Evolutionary conservation across 2,329 filamentous ascomycete species (phyloP).

Genomic region (Golovinomyces cichoracearum): DNA sequence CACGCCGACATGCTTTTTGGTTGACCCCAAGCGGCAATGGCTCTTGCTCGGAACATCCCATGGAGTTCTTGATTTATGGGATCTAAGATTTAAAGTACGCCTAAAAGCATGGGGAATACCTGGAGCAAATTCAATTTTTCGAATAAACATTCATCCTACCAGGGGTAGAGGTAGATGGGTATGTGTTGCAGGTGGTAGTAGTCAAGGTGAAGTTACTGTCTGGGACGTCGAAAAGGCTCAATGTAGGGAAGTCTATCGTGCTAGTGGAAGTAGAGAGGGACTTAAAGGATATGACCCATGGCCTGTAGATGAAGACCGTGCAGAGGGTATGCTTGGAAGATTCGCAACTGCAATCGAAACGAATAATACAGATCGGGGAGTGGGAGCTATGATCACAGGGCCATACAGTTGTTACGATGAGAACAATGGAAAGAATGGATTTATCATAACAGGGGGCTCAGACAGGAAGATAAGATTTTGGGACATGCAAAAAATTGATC

Average conservation of each 20-base stretch:
- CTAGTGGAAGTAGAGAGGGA: slow-evolving; percentile 31
- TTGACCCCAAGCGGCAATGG: slow-evolving; percentile 73
- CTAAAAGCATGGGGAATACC: slow-evolving; percentile 73
- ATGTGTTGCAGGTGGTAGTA: slow-evolving; percentile 68
- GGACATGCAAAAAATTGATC: slow-evolving; percentile 58
- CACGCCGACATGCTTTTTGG: slow-evolving; percentile 68
- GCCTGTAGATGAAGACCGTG: slow-evolving; percentile 70
- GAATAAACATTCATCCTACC: slow-evolving; percentile 51
- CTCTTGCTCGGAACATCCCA: slow-evolving; percentile 75
- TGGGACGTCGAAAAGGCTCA: slow-evolving; percentile 85
- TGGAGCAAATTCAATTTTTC: slow-evolving; percentile 53
- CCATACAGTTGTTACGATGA: slow-evolving; percentile 39
- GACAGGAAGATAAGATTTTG: slow-evolving; percentile 86
- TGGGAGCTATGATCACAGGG: slow-evolving; percentile 49
- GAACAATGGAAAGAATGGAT: slow-evolving; percentile 50
- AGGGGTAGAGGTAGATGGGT: slow-evolving; percentile 62
- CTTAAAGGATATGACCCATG: slow-evolving; percentile 52
- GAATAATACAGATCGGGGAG: slow-evolving; percentile 34
- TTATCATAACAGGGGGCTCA: slow-evolving; percentile 64
- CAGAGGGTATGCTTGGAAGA: slow-evolving; percentile 62
- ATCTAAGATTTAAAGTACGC: slow-evolving; percentile 75
- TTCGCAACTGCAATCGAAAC: slow-evolving; percentile 54
- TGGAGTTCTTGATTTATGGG: slow-evolving; percentile 82
- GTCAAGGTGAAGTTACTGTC: slow-evolving; percentile 67
- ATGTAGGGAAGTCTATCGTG: slow-evolving; percentile 69